Percentiles rank a stretch among this genome's conserved stretches.
These are phyloP conservation scores for Eimeria tenella DNA, from an alignment of 169 alveolate species.

Conservation along the genomic window DNA sequence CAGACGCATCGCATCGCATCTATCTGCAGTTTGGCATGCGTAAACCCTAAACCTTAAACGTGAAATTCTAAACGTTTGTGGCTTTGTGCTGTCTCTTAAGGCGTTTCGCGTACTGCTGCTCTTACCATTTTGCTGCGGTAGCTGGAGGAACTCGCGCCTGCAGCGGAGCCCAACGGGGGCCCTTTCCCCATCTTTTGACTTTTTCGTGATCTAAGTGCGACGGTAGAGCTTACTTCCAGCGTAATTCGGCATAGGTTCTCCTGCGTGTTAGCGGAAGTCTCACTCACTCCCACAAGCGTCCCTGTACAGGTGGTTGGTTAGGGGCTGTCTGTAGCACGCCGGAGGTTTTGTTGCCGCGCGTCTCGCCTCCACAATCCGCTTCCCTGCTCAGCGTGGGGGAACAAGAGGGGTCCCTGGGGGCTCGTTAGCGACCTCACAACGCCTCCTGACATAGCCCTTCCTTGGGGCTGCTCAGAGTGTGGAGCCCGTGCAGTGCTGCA, in stretches of 20 bases:
- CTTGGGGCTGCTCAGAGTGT: background rate
- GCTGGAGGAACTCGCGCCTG: too few species aligned
- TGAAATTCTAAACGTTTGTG: background rate
- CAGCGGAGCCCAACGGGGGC: background rate
- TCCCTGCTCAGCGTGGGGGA: too few species aligned
- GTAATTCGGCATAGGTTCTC: background rate
- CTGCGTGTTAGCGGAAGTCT: background rate
- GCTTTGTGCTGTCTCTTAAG: background rate
- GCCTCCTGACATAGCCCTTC: too few species aligned
- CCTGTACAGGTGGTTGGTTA: background rate
- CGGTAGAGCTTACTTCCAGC: background rate
- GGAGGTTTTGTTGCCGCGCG: too few species aligned
- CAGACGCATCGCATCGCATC: background rate
- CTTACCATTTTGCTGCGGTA: background rate
- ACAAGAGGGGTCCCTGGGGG: too few species aligned
- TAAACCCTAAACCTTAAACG: conserved; percentile 15
- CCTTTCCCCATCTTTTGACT: background rate
- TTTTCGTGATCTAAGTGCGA: background rate
- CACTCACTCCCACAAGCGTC: background rate
- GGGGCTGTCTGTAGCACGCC: too few species aligned
- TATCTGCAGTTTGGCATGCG: background rate
- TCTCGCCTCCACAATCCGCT: too few species aligned
- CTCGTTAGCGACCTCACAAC: too few species aligned
- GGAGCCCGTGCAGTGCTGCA: background rate
- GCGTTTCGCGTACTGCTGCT: background rate